Base-by-base conservation (phyloP, 2,329 filamentous ascomycete genomes). In the Fonsecaea erecta region DNA sequence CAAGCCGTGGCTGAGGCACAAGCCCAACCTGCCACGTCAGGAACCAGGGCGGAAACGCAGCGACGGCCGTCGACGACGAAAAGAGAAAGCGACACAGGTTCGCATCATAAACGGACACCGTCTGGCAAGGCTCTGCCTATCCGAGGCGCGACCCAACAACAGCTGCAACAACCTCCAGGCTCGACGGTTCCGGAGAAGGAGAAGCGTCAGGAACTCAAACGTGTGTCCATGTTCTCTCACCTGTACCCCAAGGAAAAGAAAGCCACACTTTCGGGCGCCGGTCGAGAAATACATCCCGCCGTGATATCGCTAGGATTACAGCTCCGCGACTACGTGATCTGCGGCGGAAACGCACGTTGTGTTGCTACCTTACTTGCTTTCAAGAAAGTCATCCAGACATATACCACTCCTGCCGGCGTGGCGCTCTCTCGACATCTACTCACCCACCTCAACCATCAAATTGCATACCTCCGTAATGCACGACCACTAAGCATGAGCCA, bases 401-500 rank as follows among this genome's bases (percentile, higher is more conserved):
- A 99, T 78, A 90, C 88, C 53, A 98, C 94, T 1, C 95, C 95
- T 4, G 83, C 88, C 28, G 90, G 90, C 46, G 93, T 89, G 64
- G 93, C 93, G 46, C 86, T 99, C 48, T 90, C 93, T 21, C 89
- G 95, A 35, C 93, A 99, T 80, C 88, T 99, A 73, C 95, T 92
- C 34, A 90, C 91, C 11, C 92, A 98, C 77, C 87, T 99, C 65
- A 95, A 93, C 74, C 92, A 93, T 40, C 95, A 99, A 78, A 97
- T 99, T 74, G 93, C 96, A 70, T 97, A 96, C 75, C 85, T 99
- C 66, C 91, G 92, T 66, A 92, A 92, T 71, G 68, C 71, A 4
- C 89, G 95, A n/a, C 93, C 95, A 35, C 91, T 99, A 79, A 96
- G 92, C 71, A 95, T 97, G 78, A 92, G 92, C 68, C 97, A 98